Conservation (phyloP, 345 rosid genomes). For the Durio zibethinus region DNA sequence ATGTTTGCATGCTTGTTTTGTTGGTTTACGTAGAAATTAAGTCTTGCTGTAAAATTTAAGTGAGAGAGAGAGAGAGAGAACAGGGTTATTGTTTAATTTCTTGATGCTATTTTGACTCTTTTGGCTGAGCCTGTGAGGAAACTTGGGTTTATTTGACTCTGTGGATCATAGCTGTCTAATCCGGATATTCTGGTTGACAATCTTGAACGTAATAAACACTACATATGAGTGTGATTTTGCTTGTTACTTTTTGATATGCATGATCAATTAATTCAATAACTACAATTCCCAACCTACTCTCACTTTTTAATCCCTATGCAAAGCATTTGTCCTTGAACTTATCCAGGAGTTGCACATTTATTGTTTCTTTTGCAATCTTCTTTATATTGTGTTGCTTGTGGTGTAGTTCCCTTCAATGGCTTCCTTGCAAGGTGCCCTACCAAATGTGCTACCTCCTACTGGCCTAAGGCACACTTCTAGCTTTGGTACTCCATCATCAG, state of each 20-base stretch:
- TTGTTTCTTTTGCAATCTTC: neutral
- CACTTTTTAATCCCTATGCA: neutral
- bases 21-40: neutral
- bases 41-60: neutral
- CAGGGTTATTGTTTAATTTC: neutral
- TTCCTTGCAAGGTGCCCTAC: conserved; percentile 63
- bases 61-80: neutral
- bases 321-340: neutral
- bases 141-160: neutral
- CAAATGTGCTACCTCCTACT: conserved; percentile 44
- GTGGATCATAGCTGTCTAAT: neutral
- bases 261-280: neutral
- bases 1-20: neutral
- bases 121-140: neutral
- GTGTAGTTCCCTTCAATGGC: conserved; percentile 82
- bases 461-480: conserved; percentile 40
- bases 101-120: neutral
- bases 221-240: neutral
- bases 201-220: neutral
- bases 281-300: neutral
- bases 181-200: neutral
- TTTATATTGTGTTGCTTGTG: conserved; percentile 11
- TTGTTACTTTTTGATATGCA: neutral
- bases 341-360: neutral
- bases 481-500: conserved; percentile 39